phyloP scores from a whole-genome alignment of 2,329 filamentous ascomycete genomes.

The Geosmithia morbida region DNA sequence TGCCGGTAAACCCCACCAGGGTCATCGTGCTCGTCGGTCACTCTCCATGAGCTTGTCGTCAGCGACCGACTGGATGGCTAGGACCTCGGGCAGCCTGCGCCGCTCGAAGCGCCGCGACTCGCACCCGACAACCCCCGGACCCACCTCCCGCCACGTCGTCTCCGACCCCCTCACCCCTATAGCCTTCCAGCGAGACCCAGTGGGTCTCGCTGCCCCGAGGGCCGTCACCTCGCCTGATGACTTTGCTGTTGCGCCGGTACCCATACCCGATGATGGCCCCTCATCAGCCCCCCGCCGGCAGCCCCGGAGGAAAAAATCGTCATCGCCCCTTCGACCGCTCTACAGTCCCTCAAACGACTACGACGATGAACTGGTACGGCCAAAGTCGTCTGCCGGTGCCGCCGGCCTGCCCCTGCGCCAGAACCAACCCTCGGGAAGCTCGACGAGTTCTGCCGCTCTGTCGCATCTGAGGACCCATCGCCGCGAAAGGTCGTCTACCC shows the following conservation, averaged over 20 bases:
- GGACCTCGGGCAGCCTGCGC: conserved; percentile 37
- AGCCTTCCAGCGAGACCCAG: background rate
- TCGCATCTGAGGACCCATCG: conserved; percentile 15
- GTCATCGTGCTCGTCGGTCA: conserved; percentile 33
- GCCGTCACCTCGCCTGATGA: background rate
- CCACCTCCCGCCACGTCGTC: background rate
- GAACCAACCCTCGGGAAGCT: conserved; percentile 27
- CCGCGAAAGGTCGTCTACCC: conserved; percentile 34
- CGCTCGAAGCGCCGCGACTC: conserved; percentile 32
- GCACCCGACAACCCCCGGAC: background rate
- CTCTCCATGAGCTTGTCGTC: conserved; percentile 46
- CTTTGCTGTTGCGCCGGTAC: background rate
- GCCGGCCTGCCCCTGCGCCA: conserved; percentile 14
- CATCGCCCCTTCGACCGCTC: conserved; percentile 41
- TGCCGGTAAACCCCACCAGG: conserved; percentile 3
- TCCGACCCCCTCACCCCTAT: background rate
- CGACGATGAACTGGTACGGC: conserved; percentile 34
- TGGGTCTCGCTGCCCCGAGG: background rate
- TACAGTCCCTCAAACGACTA: conserved; percentile 40
- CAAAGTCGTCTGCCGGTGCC: conserved; percentile 26
- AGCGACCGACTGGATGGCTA: conserved; percentile 40
- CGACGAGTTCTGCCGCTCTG: conserved; percentile 26
- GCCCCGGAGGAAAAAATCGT: conserved; percentile 26
- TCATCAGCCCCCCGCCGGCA: background rate
- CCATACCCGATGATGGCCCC: conserved; percentile 3